A percentile compares a stretch with the other conserved stretches of the same genome.
Evolutionary conservation across 2,329 filamentous ascomycete species (phyloP).

Genomic region (Calonectria pteridis): DNA sequence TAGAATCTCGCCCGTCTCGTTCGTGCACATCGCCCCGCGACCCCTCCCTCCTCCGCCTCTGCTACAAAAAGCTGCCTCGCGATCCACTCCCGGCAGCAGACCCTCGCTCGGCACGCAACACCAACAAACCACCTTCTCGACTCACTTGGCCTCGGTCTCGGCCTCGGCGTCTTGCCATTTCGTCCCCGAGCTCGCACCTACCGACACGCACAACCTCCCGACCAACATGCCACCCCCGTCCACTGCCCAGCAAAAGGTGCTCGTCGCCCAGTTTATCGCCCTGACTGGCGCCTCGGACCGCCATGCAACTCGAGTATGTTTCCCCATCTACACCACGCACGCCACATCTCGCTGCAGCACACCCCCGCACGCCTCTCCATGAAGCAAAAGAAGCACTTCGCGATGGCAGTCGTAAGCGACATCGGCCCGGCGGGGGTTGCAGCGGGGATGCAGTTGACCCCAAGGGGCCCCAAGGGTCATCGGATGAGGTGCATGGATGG

Average conservation of each 20-base stretch:
- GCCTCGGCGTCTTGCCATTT: not conserved
- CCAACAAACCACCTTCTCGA: not conserved
- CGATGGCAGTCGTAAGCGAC: conserved; percentile 21
- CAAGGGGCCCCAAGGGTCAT: conserved; percentile 18
- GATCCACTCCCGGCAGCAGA: conserved; percentile 18
- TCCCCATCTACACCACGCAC: conserved; percentile 9
- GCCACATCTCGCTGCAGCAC: conserved; percentile 8
- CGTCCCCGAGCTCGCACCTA: not conserved
- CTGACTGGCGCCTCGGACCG: conserved; percentile 60
- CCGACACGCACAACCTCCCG: not conserved
- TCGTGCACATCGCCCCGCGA: conserved; percentile 17
- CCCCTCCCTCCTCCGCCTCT: conserved; percentile 9
- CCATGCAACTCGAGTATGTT: conserved; percentile 59
- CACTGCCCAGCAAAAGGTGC: conserved; percentile 54
- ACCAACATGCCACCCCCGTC: conserved; percentile 53
- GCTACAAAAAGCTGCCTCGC: conserved; percentile 18
- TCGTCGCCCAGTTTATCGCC: conserved; percentile 57
- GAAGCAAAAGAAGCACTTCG: conserved; percentile 24
- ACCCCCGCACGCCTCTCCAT: conserved; percentile 19
- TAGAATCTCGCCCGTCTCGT: conserved; percentile 15
- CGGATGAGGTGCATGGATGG: conserved; percentile 25
- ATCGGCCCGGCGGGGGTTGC: conserved; percentile 31
- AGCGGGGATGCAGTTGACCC: conserved; percentile 36
- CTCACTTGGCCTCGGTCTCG: conserved; percentile 5
- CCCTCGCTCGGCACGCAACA: conserved; percentile 9